These are phyloP conservation scores for Ascochyta fabae DNA, from an alignment of 2,329 filamentous ascomycete species.

Conservation along the genomic window DNA sequence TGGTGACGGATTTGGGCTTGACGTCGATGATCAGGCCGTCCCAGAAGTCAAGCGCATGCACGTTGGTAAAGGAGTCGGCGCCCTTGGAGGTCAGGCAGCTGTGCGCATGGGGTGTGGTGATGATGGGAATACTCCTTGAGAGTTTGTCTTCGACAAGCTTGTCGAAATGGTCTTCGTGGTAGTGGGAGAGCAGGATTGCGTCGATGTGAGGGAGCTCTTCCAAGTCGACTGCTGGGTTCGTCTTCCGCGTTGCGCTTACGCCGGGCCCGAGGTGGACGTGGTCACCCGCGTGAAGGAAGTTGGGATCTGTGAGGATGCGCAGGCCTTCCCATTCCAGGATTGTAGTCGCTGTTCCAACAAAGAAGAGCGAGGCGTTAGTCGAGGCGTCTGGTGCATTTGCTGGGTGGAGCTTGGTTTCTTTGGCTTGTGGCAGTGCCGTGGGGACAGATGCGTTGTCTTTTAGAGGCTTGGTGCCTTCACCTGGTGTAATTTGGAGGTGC, in stretches of 20 bases:
- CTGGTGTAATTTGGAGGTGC: conserved; percentile 51
- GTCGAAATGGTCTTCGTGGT: conserved; percentile 68
- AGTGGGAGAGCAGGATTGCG: conserved; percentile 67
- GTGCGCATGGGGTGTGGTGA: conserved; percentile 68
- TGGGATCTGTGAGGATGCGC: conserved; percentile 60
- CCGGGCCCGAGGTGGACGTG: conserved; percentile 71
- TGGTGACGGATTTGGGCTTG: conserved; percentile 17
- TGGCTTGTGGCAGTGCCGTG: conserved; percentile 51
- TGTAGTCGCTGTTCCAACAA: conserved; percentile 64
- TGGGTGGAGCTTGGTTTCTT: conserved; percentile 54
- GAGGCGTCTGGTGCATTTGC: conserved; percentile 42
- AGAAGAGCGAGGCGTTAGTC: conserved; percentile 57
- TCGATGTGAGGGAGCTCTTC: conserved; percentile 66
- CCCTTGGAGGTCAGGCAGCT: conserved; percentile 56
- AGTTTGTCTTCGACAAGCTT: conserved; percentile 59
- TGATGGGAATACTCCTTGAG: conserved; percentile 63
- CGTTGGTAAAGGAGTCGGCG: conserved; percentile 61
- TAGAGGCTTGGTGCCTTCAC: conserved; percentile 47
- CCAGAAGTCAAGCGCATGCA: conserved; percentile 64
- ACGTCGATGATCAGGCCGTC: conserved; percentile 59
- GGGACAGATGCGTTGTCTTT: conserved; percentile 47
- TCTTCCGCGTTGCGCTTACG: conserved; percentile 61
- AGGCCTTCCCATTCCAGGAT: conserved; percentile 62
- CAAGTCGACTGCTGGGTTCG: conserved; percentile 66
- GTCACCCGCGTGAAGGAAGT: conserved; percentile 69